These are phyloP conservation scores for Colletotrichum godetiae DNA, from an alignment of 2,329 filamentous ascomycete genomes.

Conservation along the genomic window DNA sequence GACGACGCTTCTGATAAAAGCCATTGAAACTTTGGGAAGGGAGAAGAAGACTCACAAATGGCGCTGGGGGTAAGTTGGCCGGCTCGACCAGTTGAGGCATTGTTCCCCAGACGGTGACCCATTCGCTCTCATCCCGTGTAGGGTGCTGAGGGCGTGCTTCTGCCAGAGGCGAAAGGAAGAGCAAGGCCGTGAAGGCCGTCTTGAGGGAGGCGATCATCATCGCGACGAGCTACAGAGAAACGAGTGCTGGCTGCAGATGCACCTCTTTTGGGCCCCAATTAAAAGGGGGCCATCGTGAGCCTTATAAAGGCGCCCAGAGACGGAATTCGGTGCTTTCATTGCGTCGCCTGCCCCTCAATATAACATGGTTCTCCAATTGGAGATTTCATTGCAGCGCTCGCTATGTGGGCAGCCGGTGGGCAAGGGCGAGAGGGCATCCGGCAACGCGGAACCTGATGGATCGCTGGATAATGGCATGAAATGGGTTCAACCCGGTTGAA, in stretches of 20 bases:
- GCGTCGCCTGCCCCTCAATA: constrained; percentile 22
- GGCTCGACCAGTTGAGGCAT: constrained; percentile 73
- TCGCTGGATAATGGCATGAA: not conserved
- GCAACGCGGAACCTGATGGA: constrained; percentile 19
- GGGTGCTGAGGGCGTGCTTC: constrained; percentile 20
- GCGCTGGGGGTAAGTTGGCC: constrained; percentile 65
- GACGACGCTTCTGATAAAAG: constrained; percentile 16
- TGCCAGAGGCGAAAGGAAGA: constrained; percentile 16
- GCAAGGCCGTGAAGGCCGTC: constrained; percentile 29
- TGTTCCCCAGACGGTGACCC: constrained; percentile 71
- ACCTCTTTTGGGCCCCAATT: not conserved
- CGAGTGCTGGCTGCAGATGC: not conserved
- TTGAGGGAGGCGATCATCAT: constrained; percentile 27
- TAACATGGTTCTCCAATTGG: not conserved
- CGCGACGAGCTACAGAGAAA: not conserved
- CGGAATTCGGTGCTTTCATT: not conserved
- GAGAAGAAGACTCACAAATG: constrained; percentile 57
- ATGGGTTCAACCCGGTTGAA: constrained; percentile 11
- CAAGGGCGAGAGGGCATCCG: constrained; percentile 6
- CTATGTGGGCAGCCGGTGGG: not conserved
- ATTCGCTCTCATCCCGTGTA: constrained; percentile 52
- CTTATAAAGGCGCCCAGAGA: not conserved
- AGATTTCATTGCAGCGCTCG: not conserved
- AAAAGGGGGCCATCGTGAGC: not conserved
- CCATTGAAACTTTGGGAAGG: not conserved